Evolutionary conservation across 495 filamentous ascomycete genomes (phyloP).

Genomic region (Geoglossum glabrum): DNA sequence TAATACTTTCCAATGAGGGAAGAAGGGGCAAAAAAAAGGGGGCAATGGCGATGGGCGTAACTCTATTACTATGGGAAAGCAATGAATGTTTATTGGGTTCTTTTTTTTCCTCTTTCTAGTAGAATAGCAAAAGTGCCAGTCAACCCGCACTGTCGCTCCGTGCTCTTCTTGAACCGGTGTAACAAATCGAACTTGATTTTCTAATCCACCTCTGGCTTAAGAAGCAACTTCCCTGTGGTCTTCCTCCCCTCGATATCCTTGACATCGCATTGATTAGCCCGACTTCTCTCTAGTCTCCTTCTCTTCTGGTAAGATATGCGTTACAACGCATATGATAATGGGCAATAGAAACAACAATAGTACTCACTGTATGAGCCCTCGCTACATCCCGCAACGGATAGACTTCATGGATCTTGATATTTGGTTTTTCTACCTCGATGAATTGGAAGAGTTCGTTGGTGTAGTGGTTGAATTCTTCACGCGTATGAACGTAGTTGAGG

Average conservation of each 20-base stretch:
- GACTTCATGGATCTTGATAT: conserved; percentile 54
- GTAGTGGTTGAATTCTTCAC: conserved; percentile 59
- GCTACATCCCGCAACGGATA: conserved; percentile 66
- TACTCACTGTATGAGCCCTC: conserved; percentile 44
- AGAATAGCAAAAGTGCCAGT: too few species aligned
- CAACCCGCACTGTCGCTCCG: too few species aligned
- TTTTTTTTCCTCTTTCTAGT: too few species aligned
- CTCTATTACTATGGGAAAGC: too few species aligned
- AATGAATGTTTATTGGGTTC: too few species aligned
- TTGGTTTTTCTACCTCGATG: conserved; percentile 45
- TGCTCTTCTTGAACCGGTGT: too few species aligned
- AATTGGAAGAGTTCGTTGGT: conserved; percentile 52
- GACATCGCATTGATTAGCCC: not conserved
- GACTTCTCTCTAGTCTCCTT: not conserved
- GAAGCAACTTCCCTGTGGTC: conserved; percentile 61
- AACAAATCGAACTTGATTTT: too few species aligned
- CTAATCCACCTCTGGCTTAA: conserved; percentile 22
- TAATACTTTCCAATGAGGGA: too few species aligned
- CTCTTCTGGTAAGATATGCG: too few species aligned
- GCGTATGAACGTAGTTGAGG: conserved; percentile 51
- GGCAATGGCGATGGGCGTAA: too few species aligned
- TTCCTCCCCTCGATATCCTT: conserved; percentile 64
- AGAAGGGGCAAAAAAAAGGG: too few species aligned
- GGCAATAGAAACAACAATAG: not conserved
- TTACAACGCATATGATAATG: too few species aligned